Base-by-base conservation (phyloP, 495 filamentous ascomycete genomes). In the Rostrohypoxylon terebratum region DNA sequence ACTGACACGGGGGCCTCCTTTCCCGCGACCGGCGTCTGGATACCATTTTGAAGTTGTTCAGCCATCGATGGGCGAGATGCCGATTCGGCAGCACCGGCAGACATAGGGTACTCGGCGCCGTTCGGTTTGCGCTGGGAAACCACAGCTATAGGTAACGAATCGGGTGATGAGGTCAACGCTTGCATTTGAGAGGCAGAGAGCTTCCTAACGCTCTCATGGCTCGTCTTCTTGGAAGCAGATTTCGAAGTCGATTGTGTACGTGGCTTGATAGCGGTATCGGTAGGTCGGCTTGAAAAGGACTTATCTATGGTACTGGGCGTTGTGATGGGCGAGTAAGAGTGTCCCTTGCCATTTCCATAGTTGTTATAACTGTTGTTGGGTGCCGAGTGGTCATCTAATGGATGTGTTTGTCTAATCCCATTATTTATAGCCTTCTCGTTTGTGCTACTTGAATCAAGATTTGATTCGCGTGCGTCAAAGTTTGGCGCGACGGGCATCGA, bases 101-200 rank as follows among this genome's bases (percentile, higher is more conserved):
- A 81, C 48, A 81, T 60, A 1, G 80, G 77, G 38, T 77, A 75
- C 21, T 81, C 79, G 23, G 71, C n/a, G 9, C 73, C 73, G 47
- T 77, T 78, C 10, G 74, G 71, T 23, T 73, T 75, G 34, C 71
- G 68, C n/a, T 76, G 73, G 13, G 45, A 23, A 59, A 83, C 75
- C 14, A 80, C 50, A 2, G 80, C 80, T 36, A 83, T 75, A 20
- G 84, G 85, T 0, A 87, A 74, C 16, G 83, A 86, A 47, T 87
- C 83, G 18, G 86, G 84, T 0, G 87, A 83, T 5, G 83, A 80
- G 0, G 86, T 85, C 42, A 90, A 74, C 42, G 85, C 85, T 34
- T 86, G 80, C 34, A 89, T 84, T 78, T 88, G 83, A 63, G 81
- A 83, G 0, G 87, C 86, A 0, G 87, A 89, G 28, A 90, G 82